Conservation (phyloP, 192 early-diverging fungal genomes). For the Obelidium mucronatum region DNA sequence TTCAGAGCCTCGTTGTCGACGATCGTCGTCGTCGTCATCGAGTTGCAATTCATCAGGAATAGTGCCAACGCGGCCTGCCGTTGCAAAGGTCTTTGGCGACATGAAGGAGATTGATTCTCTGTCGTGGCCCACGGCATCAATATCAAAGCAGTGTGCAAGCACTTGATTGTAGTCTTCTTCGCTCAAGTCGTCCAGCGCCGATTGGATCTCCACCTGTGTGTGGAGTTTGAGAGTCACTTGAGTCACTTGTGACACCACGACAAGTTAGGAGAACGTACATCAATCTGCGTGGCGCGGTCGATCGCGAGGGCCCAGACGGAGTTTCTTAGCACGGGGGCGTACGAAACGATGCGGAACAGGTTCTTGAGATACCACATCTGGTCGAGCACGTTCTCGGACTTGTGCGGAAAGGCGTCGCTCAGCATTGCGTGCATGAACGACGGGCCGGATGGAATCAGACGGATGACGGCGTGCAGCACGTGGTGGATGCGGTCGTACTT, state of each 20-base stretch:
- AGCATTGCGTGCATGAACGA: constrained; percentile 69
- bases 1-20: background rate
- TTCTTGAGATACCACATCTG: constrained; percentile 79
- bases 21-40: constrained; percentile 48
- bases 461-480: constrained; percentile 66
- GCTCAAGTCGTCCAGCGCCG: constrained; percentile 85
- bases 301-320: constrained; percentile 78
- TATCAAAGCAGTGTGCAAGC: constrained; percentile 55
- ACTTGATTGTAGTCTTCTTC: constrained; percentile 59
- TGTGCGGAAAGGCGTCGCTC: constrained; percentile 77
- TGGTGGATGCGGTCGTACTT: constrained; percentile 68
- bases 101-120: constrained; percentile 1
- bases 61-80: constrained; percentile 17
- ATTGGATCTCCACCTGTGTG: constrained; percentile 83
- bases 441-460: constrained; percentile 74
- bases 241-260: background rate
- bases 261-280: constrained; percentile 65
- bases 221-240: background rate
- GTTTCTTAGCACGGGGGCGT: constrained; percentile 73
- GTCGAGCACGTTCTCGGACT: constrained; percentile 59
- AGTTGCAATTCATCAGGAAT: constrained; percentile 48
- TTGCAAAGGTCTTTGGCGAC: constrained; percentile 23
- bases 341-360: constrained; percentile 75
- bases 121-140: constrained; percentile 57
- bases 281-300: constrained; percentile 87